Evolutionary conservation across 176 grass and related monocot species (phyloP).

Genomic region (Tuctoria greenei): DNA sequence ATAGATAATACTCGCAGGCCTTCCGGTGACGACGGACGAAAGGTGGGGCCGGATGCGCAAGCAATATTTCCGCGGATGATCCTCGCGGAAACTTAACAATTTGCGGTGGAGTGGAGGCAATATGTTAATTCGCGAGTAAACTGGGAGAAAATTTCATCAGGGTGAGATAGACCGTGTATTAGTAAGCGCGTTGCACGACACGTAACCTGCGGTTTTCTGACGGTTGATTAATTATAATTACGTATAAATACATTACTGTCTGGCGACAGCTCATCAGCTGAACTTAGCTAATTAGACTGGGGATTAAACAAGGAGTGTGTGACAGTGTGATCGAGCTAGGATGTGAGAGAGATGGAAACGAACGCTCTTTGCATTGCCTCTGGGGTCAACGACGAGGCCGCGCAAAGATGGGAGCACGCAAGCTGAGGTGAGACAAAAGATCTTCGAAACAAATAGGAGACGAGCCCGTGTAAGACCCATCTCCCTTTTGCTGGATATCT

Average conservation of each 20-base stretch:
- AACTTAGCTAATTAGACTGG: neutral
- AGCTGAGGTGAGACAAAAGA: too few relatives aligned
- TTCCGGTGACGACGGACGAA: too few relatives aligned
- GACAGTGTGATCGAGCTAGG: too few relatives aligned
- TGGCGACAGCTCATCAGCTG: slow-evolving; percentile 25
- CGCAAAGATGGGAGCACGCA: too few relatives aligned
- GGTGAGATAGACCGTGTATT: neutral
- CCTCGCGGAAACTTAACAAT: slow-evolving; percentile 44
- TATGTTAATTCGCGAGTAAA: neutral
- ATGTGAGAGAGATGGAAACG: too few relatives aligned
- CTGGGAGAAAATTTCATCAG: neutral
- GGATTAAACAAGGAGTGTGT: slow-evolving; percentile 15
- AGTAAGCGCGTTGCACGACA: neutral
- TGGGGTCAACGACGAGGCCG: too few relatives aligned
- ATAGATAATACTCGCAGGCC: slow-evolving; percentile 12
- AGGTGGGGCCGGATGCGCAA: slow-evolving; percentile 18
- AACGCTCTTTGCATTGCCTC: too few relatives aligned
- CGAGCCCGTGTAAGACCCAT: too few relatives aligned
- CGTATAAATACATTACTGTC: neutral
- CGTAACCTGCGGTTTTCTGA: slow-evolving; percentile 1
- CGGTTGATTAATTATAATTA: slow-evolving; percentile 5
- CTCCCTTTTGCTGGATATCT: too few relatives aligned
- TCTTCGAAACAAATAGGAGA: too few relatives aligned
- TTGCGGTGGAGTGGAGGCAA: too few relatives aligned
- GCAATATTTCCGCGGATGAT: slow-evolving; percentile 45